phyloP scores from a whole-genome alignment of 2,329 filamentous ascomycete species.

The Davidsoniella australis region DNA sequence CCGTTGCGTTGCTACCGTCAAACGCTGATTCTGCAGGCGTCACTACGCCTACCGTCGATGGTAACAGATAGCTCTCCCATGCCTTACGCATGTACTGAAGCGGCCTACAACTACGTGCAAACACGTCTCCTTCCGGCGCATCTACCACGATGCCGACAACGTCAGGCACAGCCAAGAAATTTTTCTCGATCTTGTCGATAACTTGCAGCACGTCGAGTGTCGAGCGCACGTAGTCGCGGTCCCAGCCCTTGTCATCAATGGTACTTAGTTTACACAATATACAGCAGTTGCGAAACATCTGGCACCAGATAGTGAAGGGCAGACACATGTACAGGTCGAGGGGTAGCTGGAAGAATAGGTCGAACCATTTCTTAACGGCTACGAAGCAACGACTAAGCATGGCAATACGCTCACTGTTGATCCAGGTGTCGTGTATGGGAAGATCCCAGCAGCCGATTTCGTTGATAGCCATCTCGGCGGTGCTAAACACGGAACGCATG shows the following conservation, averaged over 20 bases:
- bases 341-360: conserved; percentile 6
- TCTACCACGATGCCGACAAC: conserved; percentile 8
- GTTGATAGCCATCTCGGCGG: conserved; percentile 10
- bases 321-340: conserved; percentile 5
- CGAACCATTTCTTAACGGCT: conserved; percentile 6
- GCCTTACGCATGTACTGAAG: conserved; percentile 9
- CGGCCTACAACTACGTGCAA: conserved; percentile 8
- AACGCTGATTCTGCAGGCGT: conserved; percentile 20
- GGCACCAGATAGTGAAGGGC: conserved; percentile 11
- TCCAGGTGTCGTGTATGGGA: conserved; percentile 1
- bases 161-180: not conserved
- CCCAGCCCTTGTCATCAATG: conserved; percentile 10
- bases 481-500: conserved; percentile 4
- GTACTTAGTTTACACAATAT: conserved; percentile 10
- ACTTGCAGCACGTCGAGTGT: conserved; percentile 7
- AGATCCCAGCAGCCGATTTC: conserved; percentile 11
- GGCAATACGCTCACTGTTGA: conserved; percentile 9
- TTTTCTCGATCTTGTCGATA: conserved; percentile 4
- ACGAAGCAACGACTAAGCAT: conserved; percentile 9
- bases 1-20: conserved; percentile 17
- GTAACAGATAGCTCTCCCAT: conserved; percentile 15
- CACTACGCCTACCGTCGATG: conserved; percentile 15
- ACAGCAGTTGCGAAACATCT: conserved; percentile 11
- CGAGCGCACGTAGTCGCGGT: conserved; percentile 3
- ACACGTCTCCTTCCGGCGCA: conserved; percentile 2